Conservation (phyloP, 768 basidiomycete species). For the Leccinum obscurum region DNA sequence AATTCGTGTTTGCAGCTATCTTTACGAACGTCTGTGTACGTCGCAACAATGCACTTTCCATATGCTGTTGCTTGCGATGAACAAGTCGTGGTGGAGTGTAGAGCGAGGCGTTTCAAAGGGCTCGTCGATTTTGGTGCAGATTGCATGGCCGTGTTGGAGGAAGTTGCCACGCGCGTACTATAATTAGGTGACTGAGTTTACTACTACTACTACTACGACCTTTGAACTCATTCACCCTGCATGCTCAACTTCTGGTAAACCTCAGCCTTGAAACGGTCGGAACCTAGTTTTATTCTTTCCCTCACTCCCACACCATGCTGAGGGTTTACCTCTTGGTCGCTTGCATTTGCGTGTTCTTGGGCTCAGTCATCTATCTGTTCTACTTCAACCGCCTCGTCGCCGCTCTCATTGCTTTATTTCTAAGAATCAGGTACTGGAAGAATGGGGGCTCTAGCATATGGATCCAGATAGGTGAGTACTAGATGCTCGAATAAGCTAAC, state of each 20-base stretch:
- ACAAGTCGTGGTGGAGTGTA: conserved; percentile 72
- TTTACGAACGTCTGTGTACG: conserved; percentile 81
- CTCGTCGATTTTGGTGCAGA: conserved; percentile 33
- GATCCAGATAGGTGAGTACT: conserved; percentile 71
- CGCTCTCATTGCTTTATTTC: conserved; percentile 56
- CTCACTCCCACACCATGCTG: conserved; percentile 43
- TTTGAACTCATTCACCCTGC: background rate
- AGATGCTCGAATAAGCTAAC: background rate
- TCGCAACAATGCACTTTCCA: conserved; percentile 83
- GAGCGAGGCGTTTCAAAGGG: conserved; percentile 65
- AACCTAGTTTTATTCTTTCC: background rate
- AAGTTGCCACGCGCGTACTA: background rate
- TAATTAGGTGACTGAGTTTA: background rate
- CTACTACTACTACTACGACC: background rate
- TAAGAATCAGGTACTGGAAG: conserved; percentile 81
- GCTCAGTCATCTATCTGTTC: conserved; percentile 76
- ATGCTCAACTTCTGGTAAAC: conserved; percentile 9
- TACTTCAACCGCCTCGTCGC: conserved; percentile 89
- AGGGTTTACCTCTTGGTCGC: conserved; percentile 60
- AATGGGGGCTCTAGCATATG: conserved; percentile 74
- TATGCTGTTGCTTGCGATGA: conserved; percentile 72
- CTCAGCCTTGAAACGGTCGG: background rate
- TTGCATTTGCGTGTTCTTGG: conserved; percentile 55
- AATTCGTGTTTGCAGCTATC: conserved; percentile 88
- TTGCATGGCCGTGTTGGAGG: conserved; percentile 15